Conservation (phyloP, 2,329 filamentous ascomycete species). For the Aspergillus sp. region DNA sequence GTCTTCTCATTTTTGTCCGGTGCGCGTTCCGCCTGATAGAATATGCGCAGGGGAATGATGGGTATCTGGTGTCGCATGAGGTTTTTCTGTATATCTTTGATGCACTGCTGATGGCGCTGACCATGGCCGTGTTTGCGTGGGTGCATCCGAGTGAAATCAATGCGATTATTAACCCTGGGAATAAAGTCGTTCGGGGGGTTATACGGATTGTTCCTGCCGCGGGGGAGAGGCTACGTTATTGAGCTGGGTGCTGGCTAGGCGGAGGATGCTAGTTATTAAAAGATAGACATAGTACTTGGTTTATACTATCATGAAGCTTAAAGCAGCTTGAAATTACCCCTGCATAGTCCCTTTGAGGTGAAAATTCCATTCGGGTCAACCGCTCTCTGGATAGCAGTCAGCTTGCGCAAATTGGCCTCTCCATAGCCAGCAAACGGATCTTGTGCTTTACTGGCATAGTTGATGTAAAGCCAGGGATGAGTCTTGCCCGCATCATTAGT, state of each 20-base stretch:
- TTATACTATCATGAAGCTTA: too few relatives aligned
- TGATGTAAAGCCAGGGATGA: background rate
- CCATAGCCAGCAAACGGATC: background rate
- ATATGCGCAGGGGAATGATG: conserved; percentile 9
- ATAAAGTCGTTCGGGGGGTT: too few relatives aligned
- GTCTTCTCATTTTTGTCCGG: conserved; percentile 16
- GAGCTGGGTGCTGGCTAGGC: too few relatives aligned
- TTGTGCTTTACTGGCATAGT: background rate
- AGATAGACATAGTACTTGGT: too few relatives aligned
- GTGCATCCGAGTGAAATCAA: background rate
- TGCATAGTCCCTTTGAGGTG: background rate
- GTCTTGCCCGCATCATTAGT: background rate
- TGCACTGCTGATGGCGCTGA: conserved; percentile 14
- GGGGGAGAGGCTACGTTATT: too few relatives aligned
- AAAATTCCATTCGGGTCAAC: background rate
- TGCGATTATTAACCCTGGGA: too few relatives aligned
- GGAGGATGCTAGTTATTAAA: too few relatives aligned
- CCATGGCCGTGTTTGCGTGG: background rate
- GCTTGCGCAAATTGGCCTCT: background rate
- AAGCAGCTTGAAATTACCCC: background rate
- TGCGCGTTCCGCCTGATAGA: conserved; percentile 14
- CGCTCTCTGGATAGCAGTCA: background rate
- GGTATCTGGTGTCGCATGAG: conserved; percentile 11
- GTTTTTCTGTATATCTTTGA: conserved; percentile 17
- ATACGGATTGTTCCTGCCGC: too few relatives aligned